Conservation (phyloP, 2,329 filamentous ascomycete genomes). For the Talaromyces sp. region DNA sequence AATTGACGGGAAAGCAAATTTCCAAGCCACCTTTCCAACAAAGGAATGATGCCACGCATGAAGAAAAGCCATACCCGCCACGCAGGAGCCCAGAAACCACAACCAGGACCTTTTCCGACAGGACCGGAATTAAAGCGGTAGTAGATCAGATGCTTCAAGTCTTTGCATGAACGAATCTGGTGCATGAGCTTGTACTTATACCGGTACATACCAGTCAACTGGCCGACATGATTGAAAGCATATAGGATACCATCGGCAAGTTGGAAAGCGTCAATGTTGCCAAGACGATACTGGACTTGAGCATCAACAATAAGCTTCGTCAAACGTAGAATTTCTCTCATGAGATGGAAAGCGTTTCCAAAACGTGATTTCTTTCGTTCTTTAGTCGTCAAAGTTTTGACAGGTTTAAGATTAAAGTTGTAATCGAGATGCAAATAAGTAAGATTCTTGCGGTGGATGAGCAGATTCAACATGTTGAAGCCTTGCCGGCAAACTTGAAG, state of each 20-base stretch:
- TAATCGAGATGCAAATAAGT: slow-evolving; percentile 98
- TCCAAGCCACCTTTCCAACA: slow-evolving; percentile 94
- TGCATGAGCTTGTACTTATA: slow-evolving; percentile 99
- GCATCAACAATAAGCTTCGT: slow-evolving; percentile 98
- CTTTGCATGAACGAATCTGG: slow-evolving; percentile 97
- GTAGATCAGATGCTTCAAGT: slow-evolving; percentile 98
- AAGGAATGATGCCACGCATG: slow-evolving; percentile 94
- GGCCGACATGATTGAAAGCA: slow-evolving; percentile 97
- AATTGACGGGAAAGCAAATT: slow-evolving; percentile 96
- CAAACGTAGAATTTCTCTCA: slow-evolving; percentile 92
- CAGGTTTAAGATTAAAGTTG: slow-evolving; percentile 98
- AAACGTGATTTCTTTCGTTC: slow-evolving; percentile 99
- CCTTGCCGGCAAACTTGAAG: slow-evolving; percentile 96
- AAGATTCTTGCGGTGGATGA: slow-evolving; percentile 97
- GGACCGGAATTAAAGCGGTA: slow-evolving; percentile 97
- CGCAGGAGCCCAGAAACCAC: slow-evolving; percentile 97
- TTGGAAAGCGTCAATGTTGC: slow-evolving; percentile 98
- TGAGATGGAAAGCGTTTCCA: slow-evolving; percentile 97
- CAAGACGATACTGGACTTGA: slow-evolving; percentile 93
- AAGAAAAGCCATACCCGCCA: slow-evolving; percentile 99
- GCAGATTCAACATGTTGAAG: slow-evolving; percentile 97
- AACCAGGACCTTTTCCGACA: slow-evolving; percentile 94
- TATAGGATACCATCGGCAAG: slow-evolving; percentile 98
- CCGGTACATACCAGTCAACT: slow-evolving; percentile 97
- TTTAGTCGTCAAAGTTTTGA: slow-evolving; percentile 97